These are phyloP conservation scores for Vaccinium darrowii DNA, from an alignment of 148 eudicot genomes.

Conservation along the genomic window DNA sequence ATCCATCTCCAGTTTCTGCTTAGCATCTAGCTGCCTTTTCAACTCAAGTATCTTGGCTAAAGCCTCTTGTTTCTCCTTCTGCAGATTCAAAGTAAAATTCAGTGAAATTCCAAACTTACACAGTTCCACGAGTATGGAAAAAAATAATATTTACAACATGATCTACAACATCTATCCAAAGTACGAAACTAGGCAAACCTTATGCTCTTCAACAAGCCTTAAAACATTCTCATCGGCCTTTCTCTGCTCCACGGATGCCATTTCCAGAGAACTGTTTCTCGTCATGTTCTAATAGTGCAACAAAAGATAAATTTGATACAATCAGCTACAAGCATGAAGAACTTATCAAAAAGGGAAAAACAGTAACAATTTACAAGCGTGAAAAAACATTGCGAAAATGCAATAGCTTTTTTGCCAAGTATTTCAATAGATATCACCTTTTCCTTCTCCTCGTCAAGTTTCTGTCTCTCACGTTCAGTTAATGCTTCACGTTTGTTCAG, in stretches of 20 bases:
- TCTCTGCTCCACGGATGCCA: slow-evolving; percentile 81
- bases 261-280: slow-evolving; percentile 61
- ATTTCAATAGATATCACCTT: slow-evolving; percentile 39
- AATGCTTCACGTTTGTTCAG: slow-evolving; percentile 62
- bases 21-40: slow-evolving; percentile 68
- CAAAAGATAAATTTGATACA: not conserved
- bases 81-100: slow-evolving; percentile 22
- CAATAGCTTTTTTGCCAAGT: not conserved
- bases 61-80: slow-evolving; percentile 88
- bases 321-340: not conserved
- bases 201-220: slow-evolving; percentile 77
- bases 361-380: not conserved
- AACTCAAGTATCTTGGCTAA: slow-evolving; percentile 58
- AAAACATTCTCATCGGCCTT: slow-evolving; percentile 69
- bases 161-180: no score
- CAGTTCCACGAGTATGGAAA: not conserved
- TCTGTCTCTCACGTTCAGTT: slow-evolving; percentile 79
- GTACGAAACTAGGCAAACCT: slow-evolving; percentile 37
- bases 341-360: no score
- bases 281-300: not conserved
- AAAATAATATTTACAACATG: not conserved
- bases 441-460: slow-evolving; percentile 78
- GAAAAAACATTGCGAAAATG: not conserved
- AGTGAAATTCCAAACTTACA: slow-evolving; percentile 9
- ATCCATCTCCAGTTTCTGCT: slow-evolving; percentile 78